A percentile compares a stretch with the other conserved stretches of the same genome.
Evolutionary conservation across 2,329 filamentous ascomycete genomes (phyloP).

Genomic region (Colletotrichum sojae): DNA sequence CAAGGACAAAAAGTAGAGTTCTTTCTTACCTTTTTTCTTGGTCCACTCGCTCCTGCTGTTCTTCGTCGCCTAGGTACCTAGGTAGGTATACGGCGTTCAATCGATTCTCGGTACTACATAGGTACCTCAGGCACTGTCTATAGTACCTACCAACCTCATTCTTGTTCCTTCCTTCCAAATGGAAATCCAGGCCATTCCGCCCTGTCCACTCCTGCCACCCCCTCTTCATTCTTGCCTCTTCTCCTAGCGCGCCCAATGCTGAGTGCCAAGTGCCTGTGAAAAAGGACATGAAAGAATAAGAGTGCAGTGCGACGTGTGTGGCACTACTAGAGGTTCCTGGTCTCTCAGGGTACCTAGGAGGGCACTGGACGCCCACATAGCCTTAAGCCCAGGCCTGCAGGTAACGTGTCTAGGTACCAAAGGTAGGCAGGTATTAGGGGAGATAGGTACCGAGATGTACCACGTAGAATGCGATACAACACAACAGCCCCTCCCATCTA

Average conservation of each 20-base stretch:
- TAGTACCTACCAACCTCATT: constrained; percentile 5
- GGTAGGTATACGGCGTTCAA: background rate
- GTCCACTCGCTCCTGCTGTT: no score
- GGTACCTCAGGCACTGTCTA: background rate
- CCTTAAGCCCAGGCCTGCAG: constrained; percentile 35
- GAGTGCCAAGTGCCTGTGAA: constrained; percentile 10
- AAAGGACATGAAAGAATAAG: constrained; percentile 23
- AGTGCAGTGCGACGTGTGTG: constrained; percentile 33
- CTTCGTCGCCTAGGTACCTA: background rate
- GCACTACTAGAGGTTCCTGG: constrained; percentile 21
- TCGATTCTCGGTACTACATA: no score
- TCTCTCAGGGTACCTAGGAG: background rate
- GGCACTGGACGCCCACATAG: constrained; percentile 26
- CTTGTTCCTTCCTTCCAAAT: constrained; percentile 11
- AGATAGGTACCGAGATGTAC: no score
- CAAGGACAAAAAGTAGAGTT: no score
- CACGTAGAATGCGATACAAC: no score
- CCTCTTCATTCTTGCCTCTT: constrained; percentile 8
- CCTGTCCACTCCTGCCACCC: constrained; percentile 17
- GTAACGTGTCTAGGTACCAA: constrained; percentile 1
- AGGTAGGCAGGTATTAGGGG: no score
- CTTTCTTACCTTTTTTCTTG: no score
- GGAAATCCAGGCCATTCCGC: constrained; percentile 15
- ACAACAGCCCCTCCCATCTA: constrained; percentile 9
- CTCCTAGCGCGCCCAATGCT: background rate